These are phyloP conservation scores for Hyphopichia homilentoma DNA, from an alignment of 805 yeast genomes.

Conservation along the genomic window DNA sequence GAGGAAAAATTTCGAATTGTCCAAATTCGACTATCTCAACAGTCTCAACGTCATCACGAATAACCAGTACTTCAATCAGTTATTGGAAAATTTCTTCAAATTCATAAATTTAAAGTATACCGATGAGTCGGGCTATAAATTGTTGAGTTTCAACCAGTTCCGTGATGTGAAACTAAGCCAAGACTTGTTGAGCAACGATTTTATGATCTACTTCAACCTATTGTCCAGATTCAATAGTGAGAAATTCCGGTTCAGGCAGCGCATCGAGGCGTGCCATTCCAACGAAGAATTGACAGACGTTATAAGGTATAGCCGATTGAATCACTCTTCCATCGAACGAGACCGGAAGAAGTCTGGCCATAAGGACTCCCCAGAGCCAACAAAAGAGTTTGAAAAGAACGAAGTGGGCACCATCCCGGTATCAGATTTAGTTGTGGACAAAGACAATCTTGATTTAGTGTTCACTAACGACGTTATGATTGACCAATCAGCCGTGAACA, in stretches of 20 bases:
- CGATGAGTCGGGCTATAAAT: conserved; percentile 5
- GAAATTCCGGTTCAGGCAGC: conserved; percentile 36
- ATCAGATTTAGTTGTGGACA: conserved; percentile 13
- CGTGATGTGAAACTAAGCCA: conserved; percentile 10
- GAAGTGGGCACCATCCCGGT: no score
- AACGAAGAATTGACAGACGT: conserved; percentile 37
- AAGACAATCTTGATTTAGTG: conserved; percentile 26
- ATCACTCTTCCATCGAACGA: conserved; percentile 4
- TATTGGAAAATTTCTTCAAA: conserved; percentile 34
- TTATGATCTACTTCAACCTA: conserved; percentile 29
- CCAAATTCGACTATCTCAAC: conserved; percentile 45
- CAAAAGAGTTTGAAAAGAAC: no score
- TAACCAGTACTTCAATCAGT: conserved; percentile 38
- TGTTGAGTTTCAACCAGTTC: conserved; percentile 10
- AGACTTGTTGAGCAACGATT: conserved; percentile 13
- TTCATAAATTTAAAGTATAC: conserved; percentile 21
- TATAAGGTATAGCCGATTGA: conserved; percentile 24
- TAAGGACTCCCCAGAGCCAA: no score
- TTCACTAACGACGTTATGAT: conserved; percentile 15
- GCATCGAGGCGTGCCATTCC: conserved; percentile 35
- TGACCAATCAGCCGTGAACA: conserved; percentile 4
- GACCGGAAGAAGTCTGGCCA: no score
- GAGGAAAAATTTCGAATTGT: conserved; percentile 37
- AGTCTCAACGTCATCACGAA: conserved; percentile 33
- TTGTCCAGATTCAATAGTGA: conserved; percentile 39